Evolutionary conservation across 2,329 filamentous ascomycete genomes (phyloP).

Genomic region (Penicillium sp.): DNA sequence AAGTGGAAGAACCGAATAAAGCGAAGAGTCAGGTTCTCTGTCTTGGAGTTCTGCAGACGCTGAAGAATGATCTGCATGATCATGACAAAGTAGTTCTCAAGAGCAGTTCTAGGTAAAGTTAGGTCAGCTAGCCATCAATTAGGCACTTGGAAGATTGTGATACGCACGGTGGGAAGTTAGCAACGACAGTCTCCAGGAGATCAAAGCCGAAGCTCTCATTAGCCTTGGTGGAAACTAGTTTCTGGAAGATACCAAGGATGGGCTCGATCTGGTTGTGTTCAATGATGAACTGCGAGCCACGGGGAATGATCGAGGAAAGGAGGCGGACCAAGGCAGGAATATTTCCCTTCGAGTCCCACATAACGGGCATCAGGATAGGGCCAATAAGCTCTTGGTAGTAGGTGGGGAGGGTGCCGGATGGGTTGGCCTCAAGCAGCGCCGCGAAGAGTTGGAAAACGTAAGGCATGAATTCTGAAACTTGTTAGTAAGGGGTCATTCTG

Average conservation of each 20-base stretch:
- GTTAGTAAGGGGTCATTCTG: conserved; percentile 31
- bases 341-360: conserved; percentile 93
- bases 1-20: conserved; percentile 96
- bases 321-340: conserved; percentile 87
- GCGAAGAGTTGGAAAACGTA: conserved; percentile 97
- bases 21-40: conserved; percentile 79
- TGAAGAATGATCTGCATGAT: conserved; percentile 82
- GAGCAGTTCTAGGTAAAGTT: conserved; percentile 49
- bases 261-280: conserved; percentile 79
- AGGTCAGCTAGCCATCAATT: conserved; percentile 2
- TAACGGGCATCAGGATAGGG: conserved; percentile 73
- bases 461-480: conserved; percentile 75
- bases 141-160: neutral
- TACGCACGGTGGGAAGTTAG: conserved; percentile 69
- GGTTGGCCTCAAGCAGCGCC: conserved; percentile 83
- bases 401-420: conserved; percentile 71
- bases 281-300: conserved; percentile 70
- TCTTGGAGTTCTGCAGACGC: conserved; percentile 67
- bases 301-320: conserved; percentile 78
- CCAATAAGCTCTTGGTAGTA: conserved; percentile 78
- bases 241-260: conserved; percentile 94
- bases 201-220: conserved; percentile 88
- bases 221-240: conserved; percentile 75
- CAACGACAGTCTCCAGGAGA: conserved; percentile 76
- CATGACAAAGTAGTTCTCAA: conserved; percentile 75